These are phyloP conservation scores for Sphaerostilbella broomeana DNA, from an alignment of 2,329 filamentous ascomycete genomes.

Conservation along the genomic window DNA sequence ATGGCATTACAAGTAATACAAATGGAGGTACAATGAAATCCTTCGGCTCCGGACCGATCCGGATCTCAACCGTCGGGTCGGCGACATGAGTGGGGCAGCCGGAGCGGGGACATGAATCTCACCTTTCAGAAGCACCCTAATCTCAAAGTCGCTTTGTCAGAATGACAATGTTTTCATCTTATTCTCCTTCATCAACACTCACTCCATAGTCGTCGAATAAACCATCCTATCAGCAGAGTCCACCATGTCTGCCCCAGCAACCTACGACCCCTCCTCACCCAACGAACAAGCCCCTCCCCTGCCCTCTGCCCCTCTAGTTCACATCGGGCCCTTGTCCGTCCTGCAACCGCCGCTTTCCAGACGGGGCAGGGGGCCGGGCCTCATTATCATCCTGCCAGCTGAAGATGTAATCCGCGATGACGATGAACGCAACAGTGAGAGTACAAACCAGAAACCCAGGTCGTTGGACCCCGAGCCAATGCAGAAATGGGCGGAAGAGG, in stretches of 20 bases:
- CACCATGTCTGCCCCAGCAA: constrained; percentile 1
- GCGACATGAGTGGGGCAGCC: too few relatives aligned
- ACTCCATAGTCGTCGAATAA: not conserved
- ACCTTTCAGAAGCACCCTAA: too few relatives aligned
- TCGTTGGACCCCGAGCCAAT: constrained; percentile 20
- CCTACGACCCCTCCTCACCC: constrained; percentile 11
- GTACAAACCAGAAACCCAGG: not conserved
- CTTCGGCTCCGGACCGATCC: not conserved
- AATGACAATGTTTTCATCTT: too few relatives aligned
- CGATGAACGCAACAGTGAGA: too few relatives aligned
- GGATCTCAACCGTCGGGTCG: too few relatives aligned
- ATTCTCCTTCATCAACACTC: not conserved
- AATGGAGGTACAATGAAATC: too few relatives aligned
- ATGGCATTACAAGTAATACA: too few relatives aligned
- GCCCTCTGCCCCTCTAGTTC: constrained; percentile 6
- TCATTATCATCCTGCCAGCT: constrained; percentile 25
- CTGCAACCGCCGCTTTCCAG: constrained; percentile 25
- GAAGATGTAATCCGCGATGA: too few relatives aligned
- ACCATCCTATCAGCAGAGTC: not conserved
- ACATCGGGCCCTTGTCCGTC: constrained; percentile 5
- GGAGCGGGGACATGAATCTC: too few relatives aligned
- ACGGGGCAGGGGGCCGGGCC: constrained; percentile 27
- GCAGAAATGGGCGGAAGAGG: constrained; percentile 33
- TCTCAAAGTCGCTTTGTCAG: too few relatives aligned
- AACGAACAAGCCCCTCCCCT: constrained; percentile 13